phyloP scores from a whole-genome alignment of 169 alveolate species.

The Amoebophrya sp. region DNA sequence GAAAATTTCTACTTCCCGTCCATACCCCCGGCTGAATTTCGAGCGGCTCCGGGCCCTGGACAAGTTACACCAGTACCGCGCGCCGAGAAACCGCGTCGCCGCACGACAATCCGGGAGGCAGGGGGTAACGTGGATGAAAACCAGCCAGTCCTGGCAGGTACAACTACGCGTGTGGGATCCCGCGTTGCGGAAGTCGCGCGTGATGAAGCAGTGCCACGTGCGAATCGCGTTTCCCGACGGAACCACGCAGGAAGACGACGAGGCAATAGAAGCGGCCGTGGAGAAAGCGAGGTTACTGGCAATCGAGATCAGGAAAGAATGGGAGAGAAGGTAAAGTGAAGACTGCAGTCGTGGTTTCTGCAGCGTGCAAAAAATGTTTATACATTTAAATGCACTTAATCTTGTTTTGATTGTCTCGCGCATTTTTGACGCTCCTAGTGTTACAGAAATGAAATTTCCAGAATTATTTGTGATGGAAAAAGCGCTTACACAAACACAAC shows the following conservation, averaged over 20 bases:
- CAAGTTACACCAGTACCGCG: neutral
- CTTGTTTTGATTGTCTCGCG: no score
- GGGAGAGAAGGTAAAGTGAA: neutral
- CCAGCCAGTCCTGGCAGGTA: neutral
- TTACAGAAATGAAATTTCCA: no score
- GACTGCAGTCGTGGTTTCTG: no score
- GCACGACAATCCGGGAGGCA: neutral
- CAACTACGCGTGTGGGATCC: neutral
- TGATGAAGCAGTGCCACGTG: conserved; percentile 18
- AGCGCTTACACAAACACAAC: neutral
- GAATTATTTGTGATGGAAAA: no score
- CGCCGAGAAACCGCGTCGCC: neutral
- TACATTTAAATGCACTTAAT: no score
- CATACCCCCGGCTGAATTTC: neutral
- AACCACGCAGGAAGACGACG: neutral
- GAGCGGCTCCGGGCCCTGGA: conserved; percentile 6
- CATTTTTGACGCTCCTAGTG: no score
- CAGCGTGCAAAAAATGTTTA: no score
- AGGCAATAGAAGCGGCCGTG: neutral
- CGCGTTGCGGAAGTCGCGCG: neutral
- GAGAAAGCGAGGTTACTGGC: neutral
- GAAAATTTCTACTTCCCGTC: no score
- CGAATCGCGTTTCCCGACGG: neutral
- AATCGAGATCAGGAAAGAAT: neutral
- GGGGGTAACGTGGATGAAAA: conserved; percentile 11